phyloP scores from a whole-genome alignment of 2,329 filamentous ascomycete genomes.

The Aspergillus unguis region DNA sequence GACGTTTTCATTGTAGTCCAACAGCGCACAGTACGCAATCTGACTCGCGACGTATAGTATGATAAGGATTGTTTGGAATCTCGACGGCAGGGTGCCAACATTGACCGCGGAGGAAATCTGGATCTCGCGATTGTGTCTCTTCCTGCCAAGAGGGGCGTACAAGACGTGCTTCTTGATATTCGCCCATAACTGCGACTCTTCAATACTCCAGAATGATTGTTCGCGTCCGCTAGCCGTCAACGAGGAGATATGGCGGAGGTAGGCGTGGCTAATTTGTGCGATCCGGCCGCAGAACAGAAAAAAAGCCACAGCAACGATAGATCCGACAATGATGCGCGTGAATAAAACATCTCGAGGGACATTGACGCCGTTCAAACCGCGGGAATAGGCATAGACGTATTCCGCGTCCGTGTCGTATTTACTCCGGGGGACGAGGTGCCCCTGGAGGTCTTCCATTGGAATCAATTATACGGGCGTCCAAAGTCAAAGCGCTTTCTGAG shows the following conservation, averaged over 20 bases:
- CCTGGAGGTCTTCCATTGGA: slow-evolving; percentile 29
- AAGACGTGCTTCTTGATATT: slow-evolving; percentile 47
- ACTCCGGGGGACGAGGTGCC: slow-evolving; percentile 24
- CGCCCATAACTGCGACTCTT: slow-evolving; percentile 41
- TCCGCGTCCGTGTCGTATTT: slow-evolving; percentile 34
- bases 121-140: slow-evolving; percentile 73
- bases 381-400: slow-evolving; percentile 41
- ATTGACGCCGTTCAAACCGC: slow-evolving; percentile 39
- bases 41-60: slow-evolving; percentile 68
- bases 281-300: slow-evolving; percentile 41
- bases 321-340: slow-evolving; percentile 39
- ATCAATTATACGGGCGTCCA: neutral
- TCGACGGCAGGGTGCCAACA: slow-evolving; percentile 74
- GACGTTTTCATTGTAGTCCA: slow-evolving; percentile 44
- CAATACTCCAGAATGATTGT: slow-evolving; percentile 46
- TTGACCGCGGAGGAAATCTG: slow-evolving; percentile 65
- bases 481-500: too few relatives aligned
- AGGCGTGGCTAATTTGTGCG: slow-evolving; percentile 43
- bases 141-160: slow-evolving; percentile 66
- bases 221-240: slow-evolving; percentile 34
- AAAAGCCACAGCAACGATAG: slow-evolving; percentile 34
- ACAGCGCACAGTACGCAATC: slow-evolving; percentile 64
- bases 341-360: slow-evolving; percentile 39
- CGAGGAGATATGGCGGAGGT: slow-evolving; percentile 45
- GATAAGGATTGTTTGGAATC: slow-evolving; percentile 70